These are phyloP conservation scores for Xylaria castorea DNA, from an alignment of 495 filamentous ascomycete genomes.

Conservation along the genomic window DNA sequence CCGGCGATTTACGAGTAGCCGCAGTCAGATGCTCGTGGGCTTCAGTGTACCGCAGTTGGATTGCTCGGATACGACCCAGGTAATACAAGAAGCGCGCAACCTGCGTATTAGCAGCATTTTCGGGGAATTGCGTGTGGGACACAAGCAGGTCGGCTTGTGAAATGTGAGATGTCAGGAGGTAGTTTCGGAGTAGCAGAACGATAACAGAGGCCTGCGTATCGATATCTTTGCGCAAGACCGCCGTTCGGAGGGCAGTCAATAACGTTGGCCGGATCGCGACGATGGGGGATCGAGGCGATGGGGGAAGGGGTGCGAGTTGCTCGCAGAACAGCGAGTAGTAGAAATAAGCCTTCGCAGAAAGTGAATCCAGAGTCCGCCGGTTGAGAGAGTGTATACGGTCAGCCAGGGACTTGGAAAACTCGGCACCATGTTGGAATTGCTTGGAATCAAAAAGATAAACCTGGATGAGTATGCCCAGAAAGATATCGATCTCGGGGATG, in stretches of 20 bases:
- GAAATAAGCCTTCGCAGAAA: constrained; percentile 95
- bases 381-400: constrained; percentile 87
- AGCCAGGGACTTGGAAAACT: constrained; percentile 81
- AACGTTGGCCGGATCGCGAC: constrained; percentile 85
- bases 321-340: constrained; percentile 96
- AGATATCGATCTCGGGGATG: constrained; percentile 90
- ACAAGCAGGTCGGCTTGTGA: constrained; percentile 95
- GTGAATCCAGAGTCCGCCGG: constrained; percentile 89
- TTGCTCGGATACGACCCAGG: constrained; percentile 91
- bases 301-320: constrained; percentile 82
- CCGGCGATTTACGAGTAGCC: constrained; percentile 92
- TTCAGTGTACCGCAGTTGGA: constrained; percentile 94
- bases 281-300: constrained; percentile 82
- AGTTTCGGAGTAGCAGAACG: constrained; percentile 92
- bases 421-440: constrained; percentile 75
- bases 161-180: constrained; percentile 95
- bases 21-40: constrained; percentile 93
- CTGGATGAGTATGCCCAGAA: constrained; percentile 87
- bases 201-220: constrained; percentile 96
- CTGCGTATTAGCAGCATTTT: constrained; percentile 94
- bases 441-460: constrained; percentile 88
- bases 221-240: constrained; percentile 92
- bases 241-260: constrained; percentile 86
- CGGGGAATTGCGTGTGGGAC: constrained; percentile 91
- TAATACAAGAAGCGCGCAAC: constrained; percentile 97